Conservation (phyloP, 2,329 filamentous ascomycete species). For the Phoma herbarum region DNA sequence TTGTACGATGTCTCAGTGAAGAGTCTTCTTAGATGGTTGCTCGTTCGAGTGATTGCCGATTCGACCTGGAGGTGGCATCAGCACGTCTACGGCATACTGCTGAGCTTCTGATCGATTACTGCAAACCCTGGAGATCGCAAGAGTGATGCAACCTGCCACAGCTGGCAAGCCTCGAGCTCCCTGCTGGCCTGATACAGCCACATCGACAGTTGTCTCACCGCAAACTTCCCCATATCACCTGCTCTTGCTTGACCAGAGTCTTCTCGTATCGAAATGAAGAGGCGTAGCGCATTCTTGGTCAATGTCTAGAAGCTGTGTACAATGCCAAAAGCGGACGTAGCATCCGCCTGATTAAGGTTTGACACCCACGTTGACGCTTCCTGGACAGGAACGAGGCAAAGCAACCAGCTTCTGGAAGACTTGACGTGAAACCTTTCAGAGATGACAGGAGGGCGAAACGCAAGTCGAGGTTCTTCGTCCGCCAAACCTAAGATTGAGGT, state of each 20-base stretch:
- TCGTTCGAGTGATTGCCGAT: slow-evolving; percentile 12
- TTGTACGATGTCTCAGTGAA: slow-evolving; percentile 15
- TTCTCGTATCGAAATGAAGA: slow-evolving; percentile 18
- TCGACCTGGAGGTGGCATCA: slow-evolving; percentile 4
- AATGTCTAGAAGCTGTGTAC: slow-evolving; percentile 24
- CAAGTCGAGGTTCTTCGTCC: slow-evolving; percentile 29
- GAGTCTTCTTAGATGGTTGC: neutral
- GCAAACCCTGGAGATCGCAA: slow-evolving; percentile 1
- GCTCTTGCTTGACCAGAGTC: slow-evolving; percentile 18
- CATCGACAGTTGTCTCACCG: slow-evolving; percentile 32
- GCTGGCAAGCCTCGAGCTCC: slow-evolving; percentile 20
- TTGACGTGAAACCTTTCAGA: slow-evolving; percentile 40
- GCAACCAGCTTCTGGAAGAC: slow-evolving; percentile 42
- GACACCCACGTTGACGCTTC: slow-evolving; percentile 34
- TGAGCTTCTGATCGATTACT: slow-evolving; percentile 10
- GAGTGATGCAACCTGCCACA: slow-evolving; percentile 22
- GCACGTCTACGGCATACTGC: slow-evolving; percentile 8
- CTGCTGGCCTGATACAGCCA: slow-evolving; percentile 33
- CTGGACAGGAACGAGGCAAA: slow-evolving; percentile 23
- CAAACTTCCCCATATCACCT: slow-evolving; percentile 33
- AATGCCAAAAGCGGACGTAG: slow-evolving; percentile 25
- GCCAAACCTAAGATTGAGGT: slow-evolving; percentile 30
- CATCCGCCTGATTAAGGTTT: slow-evolving; percentile 33
- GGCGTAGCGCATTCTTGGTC: slow-evolving; percentile 22
- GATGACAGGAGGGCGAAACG: slow-evolving; percentile 37